Evolutionary conservation across 2,329 filamentous ascomycete genomes (phyloP).

Genomic region (Dothistroma septosporum): DNA sequence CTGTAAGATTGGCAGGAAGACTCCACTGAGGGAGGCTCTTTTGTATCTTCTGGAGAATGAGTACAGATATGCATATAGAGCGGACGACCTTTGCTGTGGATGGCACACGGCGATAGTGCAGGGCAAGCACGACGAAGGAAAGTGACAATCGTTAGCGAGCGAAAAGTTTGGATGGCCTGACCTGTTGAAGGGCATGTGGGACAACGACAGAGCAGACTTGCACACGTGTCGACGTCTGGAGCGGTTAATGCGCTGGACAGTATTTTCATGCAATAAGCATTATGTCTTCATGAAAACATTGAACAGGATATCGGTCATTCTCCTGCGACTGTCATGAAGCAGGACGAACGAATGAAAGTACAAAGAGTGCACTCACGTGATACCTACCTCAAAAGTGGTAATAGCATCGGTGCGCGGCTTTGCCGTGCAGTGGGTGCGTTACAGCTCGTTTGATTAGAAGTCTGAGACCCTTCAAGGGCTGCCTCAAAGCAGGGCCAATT

Average conservation of each 20-base stretch:
- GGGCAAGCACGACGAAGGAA: no score
- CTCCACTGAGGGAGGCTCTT: neutral
- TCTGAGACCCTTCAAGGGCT: neutral
- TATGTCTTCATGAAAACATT: neutral
- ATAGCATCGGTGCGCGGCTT: neutral
- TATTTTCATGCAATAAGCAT: neutral
- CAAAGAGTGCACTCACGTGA: neutral
- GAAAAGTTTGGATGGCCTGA: neutral
- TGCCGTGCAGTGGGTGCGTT: neutral
- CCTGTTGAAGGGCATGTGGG: neutral
- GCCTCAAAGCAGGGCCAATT: neutral
- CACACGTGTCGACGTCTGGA: neutral
- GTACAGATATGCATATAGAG: neutral
- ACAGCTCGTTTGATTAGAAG: neutral
- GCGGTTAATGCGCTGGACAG: neutral
- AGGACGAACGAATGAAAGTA: no score
- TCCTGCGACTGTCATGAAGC: neutral
- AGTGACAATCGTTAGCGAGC: neutral
- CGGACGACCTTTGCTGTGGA: neutral
- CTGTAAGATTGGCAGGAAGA: slow-evolving; percentile 53
- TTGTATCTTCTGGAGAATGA: neutral
- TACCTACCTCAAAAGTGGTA: neutral
- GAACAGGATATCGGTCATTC: neutral
- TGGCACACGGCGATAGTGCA: neutral
- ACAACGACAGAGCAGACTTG: neutral